Evolutionary conservation across 1,284 basidiomycete species (phyloP).

Genomic region (Golubevia pallescens): DNA sequence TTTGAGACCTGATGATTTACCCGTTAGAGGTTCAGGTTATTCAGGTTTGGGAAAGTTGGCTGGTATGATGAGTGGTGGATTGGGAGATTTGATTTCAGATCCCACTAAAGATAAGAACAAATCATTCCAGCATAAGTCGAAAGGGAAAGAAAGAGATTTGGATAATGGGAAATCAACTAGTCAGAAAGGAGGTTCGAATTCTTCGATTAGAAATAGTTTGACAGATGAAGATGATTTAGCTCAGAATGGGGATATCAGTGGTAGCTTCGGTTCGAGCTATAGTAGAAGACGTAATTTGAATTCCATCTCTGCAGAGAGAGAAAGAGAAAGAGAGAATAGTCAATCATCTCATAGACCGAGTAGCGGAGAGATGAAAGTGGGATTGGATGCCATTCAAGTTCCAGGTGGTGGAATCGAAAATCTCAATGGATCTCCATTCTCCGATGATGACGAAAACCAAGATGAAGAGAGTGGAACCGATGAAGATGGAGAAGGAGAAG

Average conservation of each 20-base stretch:
- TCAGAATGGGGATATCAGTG: neutral
- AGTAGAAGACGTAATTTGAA: neutral
- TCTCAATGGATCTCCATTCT: too few species aligned
- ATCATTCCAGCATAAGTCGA: neutral
- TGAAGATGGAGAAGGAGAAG: too few species aligned
- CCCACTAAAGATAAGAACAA: too few species aligned
- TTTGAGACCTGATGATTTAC: conserved; percentile 68
- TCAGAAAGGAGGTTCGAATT: neutral
- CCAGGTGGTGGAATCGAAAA: neutral
- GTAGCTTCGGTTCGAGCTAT: neutral
- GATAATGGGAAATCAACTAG: neutral
- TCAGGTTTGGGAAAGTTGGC: neutral
- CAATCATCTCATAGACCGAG: neutral
- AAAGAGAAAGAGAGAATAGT: neutral
- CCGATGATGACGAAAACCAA: conserved; percentile 68
- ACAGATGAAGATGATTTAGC: neutral
- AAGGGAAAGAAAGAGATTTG: neutral
- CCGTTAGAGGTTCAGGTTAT: neutral
- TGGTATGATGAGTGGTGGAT: neutral
- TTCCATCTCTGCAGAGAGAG: neutral
- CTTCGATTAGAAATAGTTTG: neutral
- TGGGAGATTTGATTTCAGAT: neutral
- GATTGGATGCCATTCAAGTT: conserved; percentile 1
- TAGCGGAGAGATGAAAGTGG: conserved; percentile 15
- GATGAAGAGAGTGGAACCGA: too few species aligned